phyloP scores from a whole-genome alignment of 2,329 filamentous ascomycete genomes.

The Coccinonectria pachysandricola region DNA sequence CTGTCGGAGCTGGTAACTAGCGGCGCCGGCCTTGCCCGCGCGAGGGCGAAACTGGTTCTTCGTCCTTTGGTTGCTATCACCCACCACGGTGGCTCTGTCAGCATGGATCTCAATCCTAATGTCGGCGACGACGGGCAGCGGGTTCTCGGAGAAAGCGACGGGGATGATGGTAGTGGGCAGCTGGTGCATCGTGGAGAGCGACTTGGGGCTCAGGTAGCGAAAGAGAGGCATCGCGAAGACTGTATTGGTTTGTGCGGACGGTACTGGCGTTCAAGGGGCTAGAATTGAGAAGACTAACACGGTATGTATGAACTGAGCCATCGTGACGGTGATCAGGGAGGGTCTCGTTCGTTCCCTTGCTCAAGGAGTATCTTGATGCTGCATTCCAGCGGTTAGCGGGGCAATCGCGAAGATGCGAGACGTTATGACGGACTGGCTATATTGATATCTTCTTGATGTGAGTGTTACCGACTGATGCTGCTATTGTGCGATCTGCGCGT shows the following conservation, averaged over 20 bases:
- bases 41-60: constrained; percentile 87
- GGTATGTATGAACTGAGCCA: constrained; percentile 33
- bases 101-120: constrained; percentile 16
- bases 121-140: constrained; percentile 8
- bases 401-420: constrained; percentile 19
- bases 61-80: constrained; percentile 68
- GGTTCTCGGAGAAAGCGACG: constrained; percentile 13
- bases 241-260: no score
- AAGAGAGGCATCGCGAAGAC: constrained; percentile 16
- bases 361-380: constrained; percentile 7
- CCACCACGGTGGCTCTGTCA: constrained; percentile 17
- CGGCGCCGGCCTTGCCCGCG: constrained; percentile 77
- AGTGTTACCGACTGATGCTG: constrained; percentile 5
- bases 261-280: no score
- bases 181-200: constrained; percentile 21
- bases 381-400: constrained; percentile 34
- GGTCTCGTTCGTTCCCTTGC: constrained; percentile 4
- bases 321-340: constrained; percentile 12
- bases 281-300: constrained; percentile 25
- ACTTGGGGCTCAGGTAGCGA: constrained; percentile 24
- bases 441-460: no score
- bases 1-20: constrained; percentile 84
- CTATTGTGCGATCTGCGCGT: constrained; percentile 3
- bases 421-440: constrained; percentile 9
- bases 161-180: constrained; percentile 22